A percentile compares a stretch with the other conserved stretches of the same genome.
phyloP scores from a whole-genome alignment of 495 filamentous ascomycete species.

The Haplographium delicatum region DNA sequence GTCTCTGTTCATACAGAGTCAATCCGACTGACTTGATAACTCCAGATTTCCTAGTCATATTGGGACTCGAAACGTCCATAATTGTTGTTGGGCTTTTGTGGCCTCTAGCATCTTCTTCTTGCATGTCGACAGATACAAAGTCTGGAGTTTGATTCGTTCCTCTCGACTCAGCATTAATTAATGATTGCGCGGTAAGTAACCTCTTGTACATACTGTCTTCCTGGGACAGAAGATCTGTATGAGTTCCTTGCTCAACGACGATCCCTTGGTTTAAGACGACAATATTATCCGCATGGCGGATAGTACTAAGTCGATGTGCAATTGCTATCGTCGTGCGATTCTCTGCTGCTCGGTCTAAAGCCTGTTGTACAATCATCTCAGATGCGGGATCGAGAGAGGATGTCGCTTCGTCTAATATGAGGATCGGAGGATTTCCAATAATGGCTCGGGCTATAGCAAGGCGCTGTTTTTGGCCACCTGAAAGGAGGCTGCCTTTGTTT shows the following conservation, averaged over 20 bases:
- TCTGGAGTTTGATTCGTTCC: neutral
- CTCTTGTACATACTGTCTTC: slow-evolving; percentile 41
- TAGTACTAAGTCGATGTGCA: slow-evolving; percentile 51
- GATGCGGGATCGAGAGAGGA: slow-evolving; percentile 64
- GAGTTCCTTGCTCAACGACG: slow-evolving; percentile 51
- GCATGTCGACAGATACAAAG: neutral
- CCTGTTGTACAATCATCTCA: slow-evolving; percentile 63
- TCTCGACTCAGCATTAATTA: slow-evolving; percentile 25
- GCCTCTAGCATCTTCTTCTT: neutral
- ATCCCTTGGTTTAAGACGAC: slow-evolving; percentile 52
- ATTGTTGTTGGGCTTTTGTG: neutral
- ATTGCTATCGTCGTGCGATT: slow-evolving; percentile 58
- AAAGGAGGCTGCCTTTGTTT: slow-evolving; percentile 35
- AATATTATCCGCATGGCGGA: slow-evolving; percentile 54
- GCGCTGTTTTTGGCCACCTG: slow-evolving; percentile 57
- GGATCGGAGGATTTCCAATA: slow-evolving; percentile 59
- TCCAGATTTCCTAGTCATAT: neutral
- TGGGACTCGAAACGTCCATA: neutral
- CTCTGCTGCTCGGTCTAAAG: slow-evolving; percentile 54
- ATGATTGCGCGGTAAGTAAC: slow-evolving; percentile 46
- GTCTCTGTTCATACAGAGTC: slow-evolving; percentile 7
- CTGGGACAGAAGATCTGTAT: slow-evolving; percentile 44
- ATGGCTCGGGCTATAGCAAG: slow-evolving; percentile 62
- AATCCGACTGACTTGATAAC: slow-evolving; percentile 10
- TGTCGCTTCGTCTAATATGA: slow-evolving; percentile 76